Conservation (phyloP, 129 eudicot genomes). For the Tagetes erecta region DNA sequence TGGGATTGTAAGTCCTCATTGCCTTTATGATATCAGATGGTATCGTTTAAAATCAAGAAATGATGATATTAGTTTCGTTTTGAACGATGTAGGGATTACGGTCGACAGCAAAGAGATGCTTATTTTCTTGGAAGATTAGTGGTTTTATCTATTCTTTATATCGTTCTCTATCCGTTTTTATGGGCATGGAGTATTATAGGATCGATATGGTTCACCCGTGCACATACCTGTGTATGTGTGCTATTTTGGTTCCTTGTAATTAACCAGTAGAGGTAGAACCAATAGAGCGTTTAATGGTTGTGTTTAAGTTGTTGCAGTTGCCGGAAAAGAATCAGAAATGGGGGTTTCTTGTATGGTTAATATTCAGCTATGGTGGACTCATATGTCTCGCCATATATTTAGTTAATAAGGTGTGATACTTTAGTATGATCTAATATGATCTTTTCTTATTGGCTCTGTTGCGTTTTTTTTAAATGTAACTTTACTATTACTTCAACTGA, state of each 20-base stretch:
- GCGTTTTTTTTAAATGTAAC: not conserved
- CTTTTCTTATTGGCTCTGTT: not conserved
- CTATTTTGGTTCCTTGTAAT: slow-evolving; percentile 2
- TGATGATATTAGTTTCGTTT: not conserved
- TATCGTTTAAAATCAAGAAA: not conserved
- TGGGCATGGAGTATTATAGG: slow-evolving; percentile 91
- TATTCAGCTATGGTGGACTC: slow-evolving; percentile 95
- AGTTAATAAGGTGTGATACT: slow-evolving; percentile 67
- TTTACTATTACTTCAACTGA: not conserved
- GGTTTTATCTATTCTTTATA: slow-evolving; percentile 63
- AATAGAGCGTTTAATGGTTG: slow-evolving; percentile 13
- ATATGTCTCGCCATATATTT: slow-evolving; percentile 67
- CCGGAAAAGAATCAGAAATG: slow-evolving; percentile 97
- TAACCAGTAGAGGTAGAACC: not conserved
- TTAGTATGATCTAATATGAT: not conserved
- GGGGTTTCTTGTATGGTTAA: slow-evolving; percentile 97
- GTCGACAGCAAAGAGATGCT: slow-evolving; percentile 81
- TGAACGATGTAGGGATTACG: slow-evolving; percentile 64
- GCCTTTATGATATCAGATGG: not conserved
- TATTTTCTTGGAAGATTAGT: slow-evolving; percentile 85
- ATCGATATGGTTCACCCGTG: slow-evolving; percentile 78
- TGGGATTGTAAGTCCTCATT: slow-evolving; percentile 78
- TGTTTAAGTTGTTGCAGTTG: slow-evolving; percentile 55
- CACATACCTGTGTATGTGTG: slow-evolving; percentile 71
- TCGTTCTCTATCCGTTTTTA: slow-evolving; percentile 80